Conservation (phyloP, 331 rosid species). For the Rosa hybrid region DNA sequence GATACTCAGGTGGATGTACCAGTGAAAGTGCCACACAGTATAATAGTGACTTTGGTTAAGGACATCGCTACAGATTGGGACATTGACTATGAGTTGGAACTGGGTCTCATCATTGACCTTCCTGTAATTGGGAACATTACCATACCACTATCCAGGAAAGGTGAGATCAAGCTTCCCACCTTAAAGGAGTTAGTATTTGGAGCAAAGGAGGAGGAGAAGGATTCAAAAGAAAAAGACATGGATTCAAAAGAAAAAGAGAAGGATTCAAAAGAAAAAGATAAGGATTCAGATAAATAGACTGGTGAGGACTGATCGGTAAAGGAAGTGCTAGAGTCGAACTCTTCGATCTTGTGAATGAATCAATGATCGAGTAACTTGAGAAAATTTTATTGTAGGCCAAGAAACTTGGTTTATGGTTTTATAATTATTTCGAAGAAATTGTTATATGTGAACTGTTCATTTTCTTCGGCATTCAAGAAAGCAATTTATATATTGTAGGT, state of each 20-base stretch:
- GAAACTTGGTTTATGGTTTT: neutral
- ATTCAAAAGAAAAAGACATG: neutral
- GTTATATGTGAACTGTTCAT: neutral
- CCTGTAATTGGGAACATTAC: constrained; percentile 71
- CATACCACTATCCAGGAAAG: constrained; percentile 71
- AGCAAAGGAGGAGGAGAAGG: neutral
- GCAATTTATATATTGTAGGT: neutral
- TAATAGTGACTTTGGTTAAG: constrained; percentile 59
- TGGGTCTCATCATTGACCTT: constrained; percentile 63
- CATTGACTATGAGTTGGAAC: constrained; percentile 67
- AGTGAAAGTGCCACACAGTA: constrained; percentile 63
- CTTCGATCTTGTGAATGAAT: neutral
- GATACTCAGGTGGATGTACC: constrained; percentile 58
- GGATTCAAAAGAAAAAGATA: neutral
- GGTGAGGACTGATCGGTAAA: neutral
- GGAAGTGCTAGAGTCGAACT: neutral
- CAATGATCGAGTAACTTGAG: neutral
- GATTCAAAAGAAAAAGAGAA: no score
- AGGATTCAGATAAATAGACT: neutral
- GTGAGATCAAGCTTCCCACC: constrained; percentile 74
- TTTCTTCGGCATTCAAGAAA: neutral
- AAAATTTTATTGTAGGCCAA: neutral
- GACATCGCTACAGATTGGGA: constrained; percentile 83
- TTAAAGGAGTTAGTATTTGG: constrained; percentile 12
- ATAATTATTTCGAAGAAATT: neutral